These are phyloP conservation scores for Coniochaeta sp. DNA, from an alignment of 2,329 filamentous ascomycete species.

Conservation along the genomic window DNA sequence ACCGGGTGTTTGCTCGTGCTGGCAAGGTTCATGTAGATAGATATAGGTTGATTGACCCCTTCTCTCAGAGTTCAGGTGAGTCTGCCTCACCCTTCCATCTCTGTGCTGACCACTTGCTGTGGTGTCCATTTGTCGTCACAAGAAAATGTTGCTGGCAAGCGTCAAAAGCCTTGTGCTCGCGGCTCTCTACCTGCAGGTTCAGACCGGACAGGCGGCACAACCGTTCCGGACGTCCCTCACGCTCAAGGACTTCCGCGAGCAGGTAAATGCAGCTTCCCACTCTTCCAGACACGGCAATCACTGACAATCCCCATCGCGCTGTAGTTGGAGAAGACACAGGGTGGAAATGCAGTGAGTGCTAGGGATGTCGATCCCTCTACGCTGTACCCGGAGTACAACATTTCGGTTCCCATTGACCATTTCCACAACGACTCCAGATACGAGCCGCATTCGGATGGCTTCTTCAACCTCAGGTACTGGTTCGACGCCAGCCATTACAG, in stretches of 20 bases:
- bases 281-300: background rate
- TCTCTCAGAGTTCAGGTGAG: background rate
- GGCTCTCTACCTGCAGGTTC: background rate
- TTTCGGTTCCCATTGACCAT: constrained; percentile 60
- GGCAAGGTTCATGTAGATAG: too few species aligned
- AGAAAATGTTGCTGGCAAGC: background rate
- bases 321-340: constrained; percentile 3
- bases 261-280: constrained; percentile 4
- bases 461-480: constrained; percentile 72
- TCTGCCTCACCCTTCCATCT: background rate
- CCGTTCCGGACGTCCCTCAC: constrained; percentile 11
- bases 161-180: background rate
- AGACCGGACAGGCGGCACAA: background rate
- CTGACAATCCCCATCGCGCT: background rate
- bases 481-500: constrained; percentile 72
- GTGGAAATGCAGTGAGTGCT: background rate
- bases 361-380: constrained; percentile 7
- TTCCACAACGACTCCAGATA: constrained; percentile 76
- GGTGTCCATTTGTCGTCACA: background rate
- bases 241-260: constrained; percentile 10
- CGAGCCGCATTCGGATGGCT: constrained; percentile 63
- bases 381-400: constrained; percentile 29
- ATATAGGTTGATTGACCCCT: background rate
- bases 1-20: background rate
- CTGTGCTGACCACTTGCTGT: background rate